phyloP scores from a whole-genome alignment of 1,284 basidiomycete genomes.

The Inonotus obliquus region DNA sequence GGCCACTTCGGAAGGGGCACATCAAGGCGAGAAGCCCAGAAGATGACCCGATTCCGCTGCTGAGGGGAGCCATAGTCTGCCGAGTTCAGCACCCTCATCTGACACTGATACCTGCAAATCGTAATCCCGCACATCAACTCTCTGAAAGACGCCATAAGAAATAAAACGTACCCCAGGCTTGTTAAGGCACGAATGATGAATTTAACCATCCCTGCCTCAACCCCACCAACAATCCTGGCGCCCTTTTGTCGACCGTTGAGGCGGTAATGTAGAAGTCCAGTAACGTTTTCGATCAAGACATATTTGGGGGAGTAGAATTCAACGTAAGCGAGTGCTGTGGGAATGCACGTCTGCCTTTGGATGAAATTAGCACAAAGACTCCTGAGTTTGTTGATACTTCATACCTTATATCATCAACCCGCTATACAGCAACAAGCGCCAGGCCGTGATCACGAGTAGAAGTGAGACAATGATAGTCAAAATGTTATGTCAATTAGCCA shows the following conservation, averaged over 20 bases:
- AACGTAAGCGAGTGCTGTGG: conserved; percentile 71
- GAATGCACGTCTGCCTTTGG: conserved; percentile 52
- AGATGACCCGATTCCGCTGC: conserved; percentile 58
- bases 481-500: conserved; percentile 17
- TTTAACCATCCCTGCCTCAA: conserved; percentile 58
- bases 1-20: conserved; percentile 56
- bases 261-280: conserved; percentile 47
- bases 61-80: conserved; percentile 68
- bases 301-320: conserved; percentile 61
- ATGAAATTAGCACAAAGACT: neutral
- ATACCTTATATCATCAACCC: conserved; percentile 54
- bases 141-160: neutral
- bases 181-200: conserved; percentile 54
- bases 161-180: conserved; percentile 49
- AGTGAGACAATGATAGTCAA: neutral
- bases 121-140: neutral
- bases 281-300: conserved; percentile 67
- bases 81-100: conserved; percentile 59
- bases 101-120: conserved; percentile 56
- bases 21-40: conserved; percentile 57
- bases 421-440: conserved; percentile 31
- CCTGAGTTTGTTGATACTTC: neutral
- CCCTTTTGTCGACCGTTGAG: conserved; percentile 31
- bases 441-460: neutral
- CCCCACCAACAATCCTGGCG: conserved; percentile 28